Base-by-base conservation (phyloP, 1,139 yeast genomes). In the Geotrichum phurueaensis region DNA sequence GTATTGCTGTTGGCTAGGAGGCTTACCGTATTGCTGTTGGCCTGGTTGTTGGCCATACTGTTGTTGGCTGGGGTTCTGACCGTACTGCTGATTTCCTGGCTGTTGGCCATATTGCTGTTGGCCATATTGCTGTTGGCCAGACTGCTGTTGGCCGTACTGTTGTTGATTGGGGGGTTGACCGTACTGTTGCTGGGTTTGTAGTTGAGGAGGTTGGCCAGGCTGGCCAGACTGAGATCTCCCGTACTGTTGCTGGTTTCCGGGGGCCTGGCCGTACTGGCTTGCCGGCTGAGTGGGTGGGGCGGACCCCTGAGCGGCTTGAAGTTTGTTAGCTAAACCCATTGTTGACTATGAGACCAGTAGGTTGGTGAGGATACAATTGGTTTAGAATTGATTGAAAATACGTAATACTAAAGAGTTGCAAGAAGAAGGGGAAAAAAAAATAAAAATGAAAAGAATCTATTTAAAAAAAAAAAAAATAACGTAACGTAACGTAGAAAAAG, bases 1-100 rank as follows among this genome's bases (percentile, higher is more conserved):
- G 70, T 69, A 72, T 75, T 27, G 67, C 48, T 58, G 29, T 20
- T 59, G 63, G 13, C 47, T 59, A 29, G 55, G 53, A 29, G 53
- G 59, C 39, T 58, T 56, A 51, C 43, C 54, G 5, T 39, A 27
- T 53, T 56, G 56, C 47, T 51, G 49, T 36, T 33, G 45, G 4
- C 36, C 53, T 23, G 25, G 53, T 13, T 22, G 55, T 55, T 53
- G 63, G 39, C 25, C 56, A 18, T 27, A 25, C 15, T 27, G 54
- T 51, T 36, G 54, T 27, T 55, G 54, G 36, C 45, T 56, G 33
- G 49, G 57, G 47, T 51, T 56, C 59, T 58, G 63, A 10, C 33
- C 33, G 33, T 31, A 31, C 10, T 31, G 33, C 10, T 31, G 33
- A 7, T 31, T 6, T 10, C 39, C 39, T 2, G 39, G 39, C 39